phyloP scores from a whole-genome alignment of 2,329 filamentous ascomycete species.

The Coniochaeta sp. region DNA sequence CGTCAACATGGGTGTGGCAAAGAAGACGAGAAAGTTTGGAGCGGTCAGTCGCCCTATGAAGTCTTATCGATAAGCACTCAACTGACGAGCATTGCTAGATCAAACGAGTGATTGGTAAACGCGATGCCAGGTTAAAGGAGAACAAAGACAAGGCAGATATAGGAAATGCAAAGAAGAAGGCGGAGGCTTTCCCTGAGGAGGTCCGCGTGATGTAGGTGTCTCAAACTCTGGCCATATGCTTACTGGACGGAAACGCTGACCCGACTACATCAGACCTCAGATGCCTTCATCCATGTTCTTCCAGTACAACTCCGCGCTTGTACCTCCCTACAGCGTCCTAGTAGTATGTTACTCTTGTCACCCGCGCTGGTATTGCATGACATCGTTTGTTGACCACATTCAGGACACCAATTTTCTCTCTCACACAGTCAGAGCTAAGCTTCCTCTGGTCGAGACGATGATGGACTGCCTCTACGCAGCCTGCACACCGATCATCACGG shows the following conservation, averaged over 20 bases:
- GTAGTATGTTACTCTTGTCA: slow-evolving; percentile 36
- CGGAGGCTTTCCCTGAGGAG: slow-evolving; percentile 47
- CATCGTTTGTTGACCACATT: background rate
- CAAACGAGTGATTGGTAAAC: slow-evolving; percentile 76
- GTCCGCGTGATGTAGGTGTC: slow-evolving; percentile 60
- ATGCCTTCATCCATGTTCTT: slow-evolving; percentile 82
- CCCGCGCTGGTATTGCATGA: background rate
- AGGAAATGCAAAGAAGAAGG: slow-evolving; percentile 50
- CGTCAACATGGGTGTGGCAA: slow-evolving; percentile 71
- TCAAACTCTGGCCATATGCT: background rate
- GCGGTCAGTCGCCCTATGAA: slow-evolving; percentile 12
- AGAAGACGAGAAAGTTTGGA: slow-evolving; percentile 89
- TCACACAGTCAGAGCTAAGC: slow-evolving; percentile 84
- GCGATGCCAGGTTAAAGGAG: slow-evolving; percentile 74
- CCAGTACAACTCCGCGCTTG: slow-evolving; percentile 77
- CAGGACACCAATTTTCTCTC: slow-evolving; percentile 77
- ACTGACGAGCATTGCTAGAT: slow-evolving; percentile 34
- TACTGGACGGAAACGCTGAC: slow-evolving; percentile 3
- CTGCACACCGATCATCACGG: slow-evolving; percentile 80
- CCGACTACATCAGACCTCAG: slow-evolving; percentile 47
- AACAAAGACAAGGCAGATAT: slow-evolving; percentile 57
- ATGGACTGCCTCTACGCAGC: slow-evolving; percentile 95
- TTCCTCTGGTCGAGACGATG: slow-evolving; percentile 77
- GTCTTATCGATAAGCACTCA: slow-evolving; percentile 19
- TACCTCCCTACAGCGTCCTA: slow-evolving; percentile 73